These are phyloP conservation scores for Phoma sp. DNA, from an alignment of 2,329 filamentous ascomycete species.

Conservation along the genomic window DNA sequence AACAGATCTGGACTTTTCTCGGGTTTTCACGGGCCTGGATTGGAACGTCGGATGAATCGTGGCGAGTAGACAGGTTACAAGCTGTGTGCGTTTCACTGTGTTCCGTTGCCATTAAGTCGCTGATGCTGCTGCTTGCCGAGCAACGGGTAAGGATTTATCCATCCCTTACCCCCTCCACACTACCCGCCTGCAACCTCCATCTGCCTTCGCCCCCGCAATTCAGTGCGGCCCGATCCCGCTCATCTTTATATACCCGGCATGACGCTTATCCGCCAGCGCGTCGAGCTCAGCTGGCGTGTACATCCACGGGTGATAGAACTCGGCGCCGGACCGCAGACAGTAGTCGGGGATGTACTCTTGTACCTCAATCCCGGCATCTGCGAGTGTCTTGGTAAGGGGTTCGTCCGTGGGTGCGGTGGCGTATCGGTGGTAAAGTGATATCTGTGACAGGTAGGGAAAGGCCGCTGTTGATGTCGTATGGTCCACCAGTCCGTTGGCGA, in stretches of 20 bases:
- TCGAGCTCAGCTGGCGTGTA: not conserved
- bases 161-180: not conserved
- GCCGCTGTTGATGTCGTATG: rapidly evolving
- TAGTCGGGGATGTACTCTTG: not conserved
- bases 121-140: too few relatives aligned
- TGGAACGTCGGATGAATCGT: too few relatives aligned
- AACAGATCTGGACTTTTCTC: too few relatives aligned
- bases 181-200: not conserved
- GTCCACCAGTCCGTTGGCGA: not conserved
- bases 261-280: not conserved
- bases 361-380: not conserved
- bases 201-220: not conserved
- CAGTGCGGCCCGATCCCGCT: not conserved
- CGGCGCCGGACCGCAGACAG: not conserved
- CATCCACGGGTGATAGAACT: conserved; percentile 3
- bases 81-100: too few relatives aligned
- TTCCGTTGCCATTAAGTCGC: too few relatives aligned
- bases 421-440: not conserved
- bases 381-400: not conserved
- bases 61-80: too few relatives aligned
- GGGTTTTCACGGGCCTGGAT: too few relatives aligned
- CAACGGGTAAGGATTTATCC: too few relatives aligned
- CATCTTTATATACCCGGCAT: not conserved
- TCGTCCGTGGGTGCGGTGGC: not conserved
- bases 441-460: not conserved